A percentile compares a stretch with the other conserved stretches of the same genome.
Conservation (phyloP, 2,329 filamentous ascomycete genomes). For the Whalleya microplaca region DNA sequence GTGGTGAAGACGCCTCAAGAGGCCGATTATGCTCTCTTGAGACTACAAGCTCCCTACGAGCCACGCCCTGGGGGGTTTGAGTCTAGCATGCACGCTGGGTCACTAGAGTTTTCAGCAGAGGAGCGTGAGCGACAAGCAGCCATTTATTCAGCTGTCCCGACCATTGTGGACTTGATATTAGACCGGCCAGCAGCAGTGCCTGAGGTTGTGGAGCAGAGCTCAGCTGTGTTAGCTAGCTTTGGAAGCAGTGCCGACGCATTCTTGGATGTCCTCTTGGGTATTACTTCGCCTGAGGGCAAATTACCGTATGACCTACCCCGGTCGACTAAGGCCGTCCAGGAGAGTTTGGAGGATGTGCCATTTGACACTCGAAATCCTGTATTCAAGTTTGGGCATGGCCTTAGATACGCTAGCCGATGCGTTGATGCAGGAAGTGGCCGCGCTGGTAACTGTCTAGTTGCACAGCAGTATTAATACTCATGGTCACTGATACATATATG, state of each 20-base stretch:
- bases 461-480: not conserved
- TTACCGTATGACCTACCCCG: constrained; percentile 51
- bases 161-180: constrained; percentile 49
- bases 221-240: constrained; percentile 45
- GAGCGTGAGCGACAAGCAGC: constrained; percentile 43
- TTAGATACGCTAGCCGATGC: constrained; percentile 33
- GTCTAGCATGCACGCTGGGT: constrained; percentile 42
- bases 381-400: constrained; percentile 30
- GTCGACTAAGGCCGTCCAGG: constrained; percentile 44
- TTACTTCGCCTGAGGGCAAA: constrained; percentile 43
- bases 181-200: constrained; percentile 48
- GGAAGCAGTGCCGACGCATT: constrained; percentile 46
- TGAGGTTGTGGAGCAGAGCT: constrained; percentile 43
- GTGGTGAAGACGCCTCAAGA: constrained; percentile 41
- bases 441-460: not conserved
- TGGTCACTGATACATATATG: not conserved
- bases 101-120: constrained; percentile 44
- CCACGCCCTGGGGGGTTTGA: constrained; percentile 48
- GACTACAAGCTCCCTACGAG: constrained; percentile 44
- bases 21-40: constrained; percentile 46
- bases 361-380: constrained; percentile 31
- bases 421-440: not conserved
- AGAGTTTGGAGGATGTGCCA: constrained; percentile 29
- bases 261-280: constrained; percentile 46
- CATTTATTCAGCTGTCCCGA: constrained; percentile 43